Evolutionary conservation across 2,329 filamentous ascomycete species (phyloP).

Genomic region (Emergomyces africanus): DNA sequence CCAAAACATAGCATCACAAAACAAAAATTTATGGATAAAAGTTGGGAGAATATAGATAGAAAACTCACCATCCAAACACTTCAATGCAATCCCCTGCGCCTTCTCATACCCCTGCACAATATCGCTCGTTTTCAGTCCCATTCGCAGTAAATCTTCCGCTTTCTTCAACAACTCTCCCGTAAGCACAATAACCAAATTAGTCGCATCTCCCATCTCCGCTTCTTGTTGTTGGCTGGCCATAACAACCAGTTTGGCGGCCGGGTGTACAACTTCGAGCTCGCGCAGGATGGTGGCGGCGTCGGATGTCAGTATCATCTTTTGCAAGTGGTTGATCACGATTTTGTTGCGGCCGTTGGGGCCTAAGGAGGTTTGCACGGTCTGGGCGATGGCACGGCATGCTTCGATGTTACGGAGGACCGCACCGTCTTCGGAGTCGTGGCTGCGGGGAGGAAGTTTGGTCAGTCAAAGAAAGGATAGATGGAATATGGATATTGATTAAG

Average conservation of each 20-base stretch:
- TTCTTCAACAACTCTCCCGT: constrained; percentile 93
- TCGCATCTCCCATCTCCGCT: constrained; percentile 96
- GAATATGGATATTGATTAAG: neutral
- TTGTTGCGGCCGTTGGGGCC: constrained; percentile 98
- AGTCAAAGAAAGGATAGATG: constrained; percentile 7
- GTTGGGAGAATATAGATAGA: neutral
- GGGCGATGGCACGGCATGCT: constrained; percentile 88
- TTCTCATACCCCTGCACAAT: constrained; percentile 93
- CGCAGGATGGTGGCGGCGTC: constrained; percentile 95
- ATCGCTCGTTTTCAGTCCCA: constrained; percentile 98
- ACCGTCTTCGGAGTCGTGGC: constrained; percentile 98
- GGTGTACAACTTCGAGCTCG: constrained; percentile 96
- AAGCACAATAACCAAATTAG: constrained; percentile 91
- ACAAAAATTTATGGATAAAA: neutral
- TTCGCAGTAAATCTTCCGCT: constrained; percentile 87
- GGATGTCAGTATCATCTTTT: constrained; percentile 99
- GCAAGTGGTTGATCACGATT: constrained; percentile 98
- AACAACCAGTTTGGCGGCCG: constrained; percentile 90
- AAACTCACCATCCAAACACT: constrained; percentile 57
- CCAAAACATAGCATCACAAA: neutral
- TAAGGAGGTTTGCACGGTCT: constrained; percentile 91
- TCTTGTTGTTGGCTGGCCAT: constrained; percentile 99
- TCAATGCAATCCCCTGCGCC: constrained; percentile 77
- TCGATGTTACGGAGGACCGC: constrained; percentile 98
- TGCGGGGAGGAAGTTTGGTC: constrained; percentile 28